Conservation (phyloP, 2,329 filamentous ascomycete genomes). For the Emericellopsis atlantica region DNA sequence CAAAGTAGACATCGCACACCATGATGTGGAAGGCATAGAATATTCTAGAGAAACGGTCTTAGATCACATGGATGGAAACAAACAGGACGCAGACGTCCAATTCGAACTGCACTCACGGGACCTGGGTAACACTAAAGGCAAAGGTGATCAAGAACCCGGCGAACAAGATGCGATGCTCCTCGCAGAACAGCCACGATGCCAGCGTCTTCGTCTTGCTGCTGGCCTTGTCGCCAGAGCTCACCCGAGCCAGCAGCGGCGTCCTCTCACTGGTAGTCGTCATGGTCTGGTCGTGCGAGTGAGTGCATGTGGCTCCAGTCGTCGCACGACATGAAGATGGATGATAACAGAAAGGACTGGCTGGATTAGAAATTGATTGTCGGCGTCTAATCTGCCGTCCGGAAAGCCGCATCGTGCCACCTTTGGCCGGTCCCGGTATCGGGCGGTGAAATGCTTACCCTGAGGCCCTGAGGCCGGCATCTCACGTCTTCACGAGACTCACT, state of each 20-base stretch:
- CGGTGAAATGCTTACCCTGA: too few species aligned
- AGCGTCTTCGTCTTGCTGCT: background rate
- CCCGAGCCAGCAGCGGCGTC: conserved; percentile 1
- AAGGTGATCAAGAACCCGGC: conserved; percentile 47
- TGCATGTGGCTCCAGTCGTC: too few species aligned
- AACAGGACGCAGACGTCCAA: background rate
- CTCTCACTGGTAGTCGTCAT: background rate
- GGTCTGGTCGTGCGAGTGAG: too few species aligned
- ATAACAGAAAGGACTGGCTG: too few species aligned
- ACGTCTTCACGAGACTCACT: too few species aligned
- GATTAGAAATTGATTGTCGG: too few species aligned
- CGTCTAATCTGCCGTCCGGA: too few species aligned
- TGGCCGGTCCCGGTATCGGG: too few species aligned
- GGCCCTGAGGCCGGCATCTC: too few species aligned
- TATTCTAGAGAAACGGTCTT: conserved; percentile 16
- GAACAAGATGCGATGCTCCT: conserved; percentile 37
- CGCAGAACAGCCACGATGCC: conserved; percentile 10
- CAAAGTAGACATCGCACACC: conserved; percentile 60
- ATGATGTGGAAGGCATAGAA: conserved; percentile 59
- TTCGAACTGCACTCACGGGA: conserved; percentile 23
- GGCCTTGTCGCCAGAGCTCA: background rate
- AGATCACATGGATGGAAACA: background rate
- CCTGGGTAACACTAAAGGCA: conserved; percentile 35
- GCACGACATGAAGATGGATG: too few species aligned
- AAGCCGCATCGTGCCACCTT: too few species aligned